A percentile compares a stretch with the other conserved stretches of the same genome.
These are phyloP conservation scores for Penicillium malachiteum DNA, from an alignment of 495 filamentous ascomycete genomes.

Conservation along the genomic window DNA sequence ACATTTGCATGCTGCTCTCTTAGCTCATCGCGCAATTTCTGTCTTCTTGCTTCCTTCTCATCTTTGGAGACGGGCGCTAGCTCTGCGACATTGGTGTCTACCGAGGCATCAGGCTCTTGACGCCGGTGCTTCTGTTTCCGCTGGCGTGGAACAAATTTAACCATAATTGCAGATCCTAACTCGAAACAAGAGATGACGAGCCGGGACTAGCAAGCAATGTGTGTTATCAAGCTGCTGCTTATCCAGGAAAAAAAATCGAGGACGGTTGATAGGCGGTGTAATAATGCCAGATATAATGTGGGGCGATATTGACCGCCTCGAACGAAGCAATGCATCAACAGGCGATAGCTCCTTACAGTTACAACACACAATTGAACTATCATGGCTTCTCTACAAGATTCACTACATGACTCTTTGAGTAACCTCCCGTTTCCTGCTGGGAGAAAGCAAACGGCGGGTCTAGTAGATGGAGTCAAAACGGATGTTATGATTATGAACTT, in stretches of 20 bases:
- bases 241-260: constrained; percentile 25
- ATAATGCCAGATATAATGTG: constrained; percentile 21
- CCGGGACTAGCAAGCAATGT: constrained; percentile 16
- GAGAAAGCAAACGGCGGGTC: constrained; percentile 63
- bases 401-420: constrained; percentile 32
- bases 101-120: constrained; percentile 36
- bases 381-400: constrained; percentile 35
- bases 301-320: constrained; percentile 21
- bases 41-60: constrained; percentile 67
- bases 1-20: constrained; percentile 64
- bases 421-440: constrained; percentile 71
- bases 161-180: constrained; percentile 46
- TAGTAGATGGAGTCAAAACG: constrained; percentile 66
- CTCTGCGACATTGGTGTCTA: constrained; percentile 71
- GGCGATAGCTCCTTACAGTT: not conserved
- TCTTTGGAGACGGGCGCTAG: constrained; percentile 63
- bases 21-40: constrained; percentile 65
- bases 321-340: constrained; percentile 14
- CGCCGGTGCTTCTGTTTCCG: constrained; percentile 67
- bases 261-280: constrained; percentile 18
- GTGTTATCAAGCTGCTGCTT: constrained; percentile 16
- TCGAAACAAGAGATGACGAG: constrained; percentile 16
- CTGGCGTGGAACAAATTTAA: constrained; percentile 74
- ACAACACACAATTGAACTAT: constrained; percentile 1
- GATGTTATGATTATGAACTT: constrained; percentile 71